Conservation (phyloP, 768 basidiomycete species). For the Phylloporus arenicola region DNA sequence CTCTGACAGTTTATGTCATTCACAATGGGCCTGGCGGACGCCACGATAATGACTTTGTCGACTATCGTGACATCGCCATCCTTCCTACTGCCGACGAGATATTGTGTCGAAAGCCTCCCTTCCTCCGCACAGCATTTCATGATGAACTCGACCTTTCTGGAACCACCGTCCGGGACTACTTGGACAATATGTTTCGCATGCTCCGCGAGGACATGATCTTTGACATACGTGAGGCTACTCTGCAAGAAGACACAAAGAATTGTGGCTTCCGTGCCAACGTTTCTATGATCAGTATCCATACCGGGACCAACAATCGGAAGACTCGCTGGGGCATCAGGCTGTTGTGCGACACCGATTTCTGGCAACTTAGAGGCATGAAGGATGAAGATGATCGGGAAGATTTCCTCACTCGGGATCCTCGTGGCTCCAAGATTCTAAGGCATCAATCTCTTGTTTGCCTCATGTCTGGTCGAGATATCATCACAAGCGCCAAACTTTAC, state of each 20-base stretch:
- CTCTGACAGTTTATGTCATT: slow-evolving; percentile 10
- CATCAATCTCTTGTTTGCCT: slow-evolving; percentile 55
- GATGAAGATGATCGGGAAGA: slow-evolving; percentile 29
- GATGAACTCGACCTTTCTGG: slow-evolving; percentile 17
- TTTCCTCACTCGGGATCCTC: slow-evolving; percentile 30
- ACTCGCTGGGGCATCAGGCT: slow-evolving; percentile 41
- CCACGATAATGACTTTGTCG: slow-evolving; percentile 61
- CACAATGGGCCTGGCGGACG: slow-evolving; percentile 49
- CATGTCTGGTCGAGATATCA: slow-evolving; percentile 39
- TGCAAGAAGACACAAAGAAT: slow-evolving; percentile 33
- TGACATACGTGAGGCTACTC: slow-evolving; percentile 44
- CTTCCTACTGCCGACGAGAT: slow-evolving; percentile 61
- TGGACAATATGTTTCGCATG: slow-evolving; percentile 64
- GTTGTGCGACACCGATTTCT: slow-evolving; percentile 31
- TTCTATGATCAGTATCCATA: slow-evolving; percentile 34
- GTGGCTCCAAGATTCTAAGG: slow-evolving; percentile 34
- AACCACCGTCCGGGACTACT: slow-evolving; percentile 37
- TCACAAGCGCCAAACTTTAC: slow-evolving; percentile 30
- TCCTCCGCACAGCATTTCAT: slow-evolving; percentile 38
- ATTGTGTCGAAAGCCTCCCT: slow-evolving; percentile 39
- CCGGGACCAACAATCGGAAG: slow-evolving; percentile 13
- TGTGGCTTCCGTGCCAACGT: slow-evolving; percentile 26
- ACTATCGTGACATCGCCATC: slow-evolving; percentile 55
- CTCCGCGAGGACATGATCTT: slow-evolving; percentile 60
- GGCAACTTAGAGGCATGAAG: slow-evolving; percentile 26